Evolutionary conservation across 2,329 filamentous ascomycete species (phyloP).

Genomic region (Shiraia sp.): DNA sequence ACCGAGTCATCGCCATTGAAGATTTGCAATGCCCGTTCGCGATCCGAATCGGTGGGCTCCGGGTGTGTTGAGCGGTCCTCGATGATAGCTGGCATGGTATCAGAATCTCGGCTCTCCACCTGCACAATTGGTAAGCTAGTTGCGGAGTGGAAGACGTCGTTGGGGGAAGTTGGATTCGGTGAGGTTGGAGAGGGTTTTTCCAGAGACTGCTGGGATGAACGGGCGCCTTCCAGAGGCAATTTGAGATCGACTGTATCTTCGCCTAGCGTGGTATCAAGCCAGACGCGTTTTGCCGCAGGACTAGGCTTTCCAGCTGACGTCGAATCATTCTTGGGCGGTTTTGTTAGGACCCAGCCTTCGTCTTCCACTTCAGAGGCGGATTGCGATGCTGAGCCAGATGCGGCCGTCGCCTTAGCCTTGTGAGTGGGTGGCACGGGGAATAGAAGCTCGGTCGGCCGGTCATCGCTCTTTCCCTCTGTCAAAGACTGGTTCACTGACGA

Average conservation of each 20-base stretch:
- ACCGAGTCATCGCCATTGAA: conserved; percentile 84
- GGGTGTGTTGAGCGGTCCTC: conserved; percentile 33
- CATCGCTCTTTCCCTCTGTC: conserved; percentile 24
- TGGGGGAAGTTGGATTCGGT: conserved; percentile 41
- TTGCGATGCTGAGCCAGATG: conserved; percentile 22
- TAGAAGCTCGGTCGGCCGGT: conserved; percentile 28
- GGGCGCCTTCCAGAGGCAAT: conserved; percentile 46
- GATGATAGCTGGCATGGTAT: conserved; percentile 42
- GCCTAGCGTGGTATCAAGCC: conserved; percentile 45
- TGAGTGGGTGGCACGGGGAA: conserved; percentile 18
- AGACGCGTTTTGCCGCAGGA: conserved; percentile 40
- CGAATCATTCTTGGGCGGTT: conserved; percentile 30
- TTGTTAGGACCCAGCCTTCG: conserved; percentile 44
- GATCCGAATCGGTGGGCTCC: conserved; percentile 67
- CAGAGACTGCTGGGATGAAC: conserved; percentile 40
- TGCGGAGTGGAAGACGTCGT: conserved; percentile 53
- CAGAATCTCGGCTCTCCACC: conserved; percentile 52
- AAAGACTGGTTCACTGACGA: conserved; percentile 22
- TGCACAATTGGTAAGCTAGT: conserved; percentile 56
- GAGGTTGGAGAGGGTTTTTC: conserved; percentile 40
- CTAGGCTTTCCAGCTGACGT: conserved; percentile 14
- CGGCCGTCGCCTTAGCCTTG: conserved; percentile 12
- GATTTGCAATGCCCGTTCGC: conserved; percentile 77
- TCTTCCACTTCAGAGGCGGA: conserved; percentile 43
- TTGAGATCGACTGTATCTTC: conserved; percentile 41